Evolutionary conservation across 129 eudicot genomes (phyloP).

Genomic region (Arctium lappa): DNA sequence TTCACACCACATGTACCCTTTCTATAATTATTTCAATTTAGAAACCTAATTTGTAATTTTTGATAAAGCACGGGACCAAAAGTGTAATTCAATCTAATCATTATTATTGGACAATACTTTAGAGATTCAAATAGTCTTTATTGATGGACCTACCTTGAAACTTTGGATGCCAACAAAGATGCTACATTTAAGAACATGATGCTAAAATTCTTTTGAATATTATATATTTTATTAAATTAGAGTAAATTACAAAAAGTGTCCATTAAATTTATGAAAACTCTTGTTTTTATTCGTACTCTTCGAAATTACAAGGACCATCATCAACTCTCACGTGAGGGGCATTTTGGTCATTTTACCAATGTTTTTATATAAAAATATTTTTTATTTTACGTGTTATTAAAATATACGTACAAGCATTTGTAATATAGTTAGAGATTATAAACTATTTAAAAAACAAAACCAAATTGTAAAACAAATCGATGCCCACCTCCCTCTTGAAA

Average conservation of each 20-base stretch:
- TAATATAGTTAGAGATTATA: neutral
- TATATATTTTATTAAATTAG: neutral
- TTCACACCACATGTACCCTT: neutral
- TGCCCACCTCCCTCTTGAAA: neutral
- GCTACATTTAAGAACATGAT: neutral
- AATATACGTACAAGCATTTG: neutral
- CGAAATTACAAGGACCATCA: neutral
- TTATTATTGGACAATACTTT: neutral
- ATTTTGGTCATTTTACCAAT: neutral
- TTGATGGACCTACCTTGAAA: neutral
- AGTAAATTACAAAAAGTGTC: neutral
- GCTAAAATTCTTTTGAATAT: neutral
- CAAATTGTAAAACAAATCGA: neutral
- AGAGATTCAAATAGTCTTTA: neutral
- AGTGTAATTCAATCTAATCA: neutral
- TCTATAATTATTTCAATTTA: neutral
- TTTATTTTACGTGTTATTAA: neutral
- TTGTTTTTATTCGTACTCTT: neutral
- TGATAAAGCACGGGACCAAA: neutral
- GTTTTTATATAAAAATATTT: neutral
- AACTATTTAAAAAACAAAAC: neutral
- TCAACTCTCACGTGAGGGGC: neutral
- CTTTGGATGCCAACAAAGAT: neutral
- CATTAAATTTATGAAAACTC: neutral
- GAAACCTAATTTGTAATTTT: neutral